A percentile compares a stretch with the other conserved stretches of the same genome.
These are phyloP conservation scores for Actinomucor elegans DNA, from an alignment of 371 early-diverging fungal species.

Conservation along the genomic window DNA sequence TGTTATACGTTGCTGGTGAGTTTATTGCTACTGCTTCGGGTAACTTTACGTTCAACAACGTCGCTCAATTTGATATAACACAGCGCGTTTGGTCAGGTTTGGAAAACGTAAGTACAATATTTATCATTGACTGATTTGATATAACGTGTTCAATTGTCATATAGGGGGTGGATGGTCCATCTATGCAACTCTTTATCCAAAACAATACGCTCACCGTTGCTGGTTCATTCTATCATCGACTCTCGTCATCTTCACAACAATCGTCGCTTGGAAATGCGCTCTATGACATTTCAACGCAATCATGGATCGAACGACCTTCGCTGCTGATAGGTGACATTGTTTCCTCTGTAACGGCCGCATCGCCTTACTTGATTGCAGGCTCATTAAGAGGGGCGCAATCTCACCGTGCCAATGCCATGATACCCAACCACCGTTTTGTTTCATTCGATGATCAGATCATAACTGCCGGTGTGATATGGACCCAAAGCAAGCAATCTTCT, in stretches of 20 bases:
- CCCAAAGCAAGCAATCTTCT: not conserved
- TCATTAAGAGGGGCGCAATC: constrained; percentile 31
- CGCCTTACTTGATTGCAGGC: constrained; percentile 17
- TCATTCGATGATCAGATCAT: not conserved
- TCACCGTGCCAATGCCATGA: constrained; percentile 25
- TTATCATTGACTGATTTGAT: not conserved
- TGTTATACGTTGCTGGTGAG: constrained; percentile 32
- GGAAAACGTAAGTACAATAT: constrained; percentile 19
- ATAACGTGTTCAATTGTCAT: not conserved
- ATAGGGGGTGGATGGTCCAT: constrained; percentile 40
- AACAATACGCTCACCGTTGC: constrained; percentile 29
- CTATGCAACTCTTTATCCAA: constrained; percentile 18
- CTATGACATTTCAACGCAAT: constrained; percentile 13
- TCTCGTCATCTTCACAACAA: not conserved
- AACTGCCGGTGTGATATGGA: constrained; percentile 8
- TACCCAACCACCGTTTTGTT: not conserved
- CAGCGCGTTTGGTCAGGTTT: constrained; percentile 23
- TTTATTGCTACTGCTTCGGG: constrained; percentile 29
- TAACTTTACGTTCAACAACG: constrained; percentile 1
- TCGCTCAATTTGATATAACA: constrained; percentile 22
- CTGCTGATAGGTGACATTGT: constrained; percentile 24
- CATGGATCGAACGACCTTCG: constrained; percentile 30
- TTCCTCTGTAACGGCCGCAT: not conserved
- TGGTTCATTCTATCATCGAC: constrained; percentile 14
- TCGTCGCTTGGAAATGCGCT: constrained; percentile 11